Conservation (phyloP, 306 rosid species). For the Aeschynomene evenia region DNA sequence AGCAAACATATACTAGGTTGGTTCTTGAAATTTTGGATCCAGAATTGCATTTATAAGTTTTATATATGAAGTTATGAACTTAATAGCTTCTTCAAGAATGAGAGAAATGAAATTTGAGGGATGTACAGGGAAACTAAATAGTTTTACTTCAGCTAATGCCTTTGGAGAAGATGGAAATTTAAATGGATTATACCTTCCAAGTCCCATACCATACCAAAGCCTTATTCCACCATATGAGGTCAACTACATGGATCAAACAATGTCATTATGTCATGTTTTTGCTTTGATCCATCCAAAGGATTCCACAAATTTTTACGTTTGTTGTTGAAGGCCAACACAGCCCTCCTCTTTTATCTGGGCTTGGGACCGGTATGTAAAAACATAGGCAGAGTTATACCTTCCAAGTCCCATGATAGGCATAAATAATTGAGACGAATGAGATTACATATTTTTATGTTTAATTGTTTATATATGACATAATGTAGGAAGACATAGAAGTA, state of each 20-base stretch:
- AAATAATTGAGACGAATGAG: conserved; percentile 1
- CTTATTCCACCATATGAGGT: no score
- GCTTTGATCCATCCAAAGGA: no score
- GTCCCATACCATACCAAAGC: no score
- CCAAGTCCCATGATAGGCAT: background rate
- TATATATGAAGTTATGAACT: background rate
- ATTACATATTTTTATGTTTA: conserved; percentile 3
- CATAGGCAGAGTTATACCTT: no score
- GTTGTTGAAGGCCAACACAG: no score
- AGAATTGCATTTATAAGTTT: conserved; percentile 8
- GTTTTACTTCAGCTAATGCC: conserved; percentile 2
- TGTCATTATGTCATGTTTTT: no score
- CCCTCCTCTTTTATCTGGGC: no score
- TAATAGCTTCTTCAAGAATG: conserved; percentile 7
- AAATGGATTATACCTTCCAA: background rate
- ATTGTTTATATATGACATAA: background rate
- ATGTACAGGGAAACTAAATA: background rate
- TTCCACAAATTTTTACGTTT: no score
- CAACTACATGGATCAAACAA: no score
- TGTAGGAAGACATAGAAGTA: background rate
- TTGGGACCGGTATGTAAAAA: no score
- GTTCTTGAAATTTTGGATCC: conserved; percentile 26
- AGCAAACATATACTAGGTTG: background rate
- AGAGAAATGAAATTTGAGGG: background rate
- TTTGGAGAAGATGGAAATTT: background rate